Base-by-base conservation (phyloP, 1,139 yeast species). In the Suhomyces anneliseae region DNA sequence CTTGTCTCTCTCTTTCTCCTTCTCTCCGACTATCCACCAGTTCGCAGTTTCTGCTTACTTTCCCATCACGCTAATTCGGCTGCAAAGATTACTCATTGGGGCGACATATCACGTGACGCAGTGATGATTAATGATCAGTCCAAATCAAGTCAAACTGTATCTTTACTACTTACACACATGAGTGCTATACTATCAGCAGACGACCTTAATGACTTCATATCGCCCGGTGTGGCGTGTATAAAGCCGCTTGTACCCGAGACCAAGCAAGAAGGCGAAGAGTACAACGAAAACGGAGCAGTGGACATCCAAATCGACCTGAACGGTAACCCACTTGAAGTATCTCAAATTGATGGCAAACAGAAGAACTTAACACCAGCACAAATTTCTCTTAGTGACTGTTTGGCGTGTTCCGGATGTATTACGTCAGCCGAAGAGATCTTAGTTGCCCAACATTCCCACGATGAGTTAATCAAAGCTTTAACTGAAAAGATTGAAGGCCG, bases 361-460 rank as follows among this genome's bases (percentile, higher is more conserved):
- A 59, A 65, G 26, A 72, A 72, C 39, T 73, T 90, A 8, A 78
- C 85, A 34, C 86, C 92, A 40, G 99, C 97, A 0, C 93, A 88
- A 57, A 93, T 93, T 44, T 87, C 95, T 2, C 69, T 93, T 39
- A 84, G 92, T 8, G 99, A 93, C 70, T 93, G 99, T 66, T 72
- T 93, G 44, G 99, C 99, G 0, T 93, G 99, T 61, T 85, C 96
- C 4, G 99, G 99, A 2, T 93, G 99, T 65, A 90, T 93, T 51
- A 93, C 99, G 0, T 88, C 96, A 9, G 96, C 97, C 11, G 99
- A 93, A 62, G 96, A 92, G 55, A 92, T 93, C 19, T 70, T 93
- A 44, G 88, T 93, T 38, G 90, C 96, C 3, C 85, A 90, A 56
- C 99, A 93, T 65, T 88, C 96, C 34, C 95, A 92, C 59, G 81